phyloP scores from a whole-genome alignment of 306 rosid species.

The Inga oerstediana region DNA sequence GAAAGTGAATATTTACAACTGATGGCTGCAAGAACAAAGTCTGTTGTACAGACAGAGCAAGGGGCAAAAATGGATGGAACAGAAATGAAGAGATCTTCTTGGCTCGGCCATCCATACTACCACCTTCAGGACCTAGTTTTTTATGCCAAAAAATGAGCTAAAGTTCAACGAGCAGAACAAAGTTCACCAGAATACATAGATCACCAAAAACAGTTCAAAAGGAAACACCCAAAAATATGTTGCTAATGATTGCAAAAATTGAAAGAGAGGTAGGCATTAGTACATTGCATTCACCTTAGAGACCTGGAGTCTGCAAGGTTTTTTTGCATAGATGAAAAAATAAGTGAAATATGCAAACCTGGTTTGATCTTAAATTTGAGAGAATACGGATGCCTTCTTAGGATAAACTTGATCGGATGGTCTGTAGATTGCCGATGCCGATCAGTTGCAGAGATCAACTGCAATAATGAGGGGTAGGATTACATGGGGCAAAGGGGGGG shows the following conservation, averaged over 20 bases:
- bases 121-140: conserved; percentile 87
- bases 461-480: conserved; percentile 28
- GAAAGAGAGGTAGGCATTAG: not conserved
- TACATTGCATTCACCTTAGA: not conserved
- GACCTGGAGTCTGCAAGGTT: not conserved
- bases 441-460: conserved; percentile 87
- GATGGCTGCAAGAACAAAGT: conserved; percentile 71
- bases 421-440: conserved; percentile 94
- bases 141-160: conserved; percentile 6
- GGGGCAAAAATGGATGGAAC: conserved; percentile 90
- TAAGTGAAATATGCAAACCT: conserved; percentile 51
- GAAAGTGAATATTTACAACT: conserved; percentile 89
- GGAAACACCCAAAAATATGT: not conserved
- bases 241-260: not conserved
- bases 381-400: conserved; percentile 72
- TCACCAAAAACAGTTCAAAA: conserved; percentile 6
- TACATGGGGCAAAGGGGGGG: not conserved
- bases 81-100: conserved; percentile 80
- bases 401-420: conserved; percentile 92
- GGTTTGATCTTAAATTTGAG: conserved; percentile 94
- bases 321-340: conserved; percentile 15
- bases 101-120: conserved; percentile 75
- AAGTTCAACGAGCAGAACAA: conserved; percentile 25
- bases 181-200: conserved; percentile 6
- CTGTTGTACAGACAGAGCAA: conserved; percentile 90